Evolutionary conservation across 257 asterid genomes (phyloP).

Genomic region (Jaltomata sinuosa): DNA sequence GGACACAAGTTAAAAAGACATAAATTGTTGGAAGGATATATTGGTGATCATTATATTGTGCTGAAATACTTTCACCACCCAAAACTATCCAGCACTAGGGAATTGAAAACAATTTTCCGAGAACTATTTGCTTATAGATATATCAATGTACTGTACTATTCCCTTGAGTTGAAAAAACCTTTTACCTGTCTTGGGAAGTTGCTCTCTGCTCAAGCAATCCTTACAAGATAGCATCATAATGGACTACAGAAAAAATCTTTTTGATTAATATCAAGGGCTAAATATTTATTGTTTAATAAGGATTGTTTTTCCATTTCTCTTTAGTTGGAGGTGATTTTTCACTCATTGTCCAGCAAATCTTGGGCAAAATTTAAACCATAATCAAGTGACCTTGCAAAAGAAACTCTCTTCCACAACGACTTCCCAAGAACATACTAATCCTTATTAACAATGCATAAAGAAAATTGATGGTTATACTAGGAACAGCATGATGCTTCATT

Average conservation of each 20-base stretch:
- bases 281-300: background rate
- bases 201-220: background rate
- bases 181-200: background rate
- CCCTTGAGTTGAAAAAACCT: background rate
- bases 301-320: background rate
- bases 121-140: background rate
- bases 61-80: background rate
- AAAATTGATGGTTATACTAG: background rate
- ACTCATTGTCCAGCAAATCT: background rate
- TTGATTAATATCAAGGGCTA: background rate
- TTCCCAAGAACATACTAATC: background rate
- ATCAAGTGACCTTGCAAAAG: background rate
- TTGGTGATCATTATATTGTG: background rate
- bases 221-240: background rate
- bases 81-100: background rate
- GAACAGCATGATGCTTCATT: background rate
- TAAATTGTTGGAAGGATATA: background rate
- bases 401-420: background rate
- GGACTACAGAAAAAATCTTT: background rate
- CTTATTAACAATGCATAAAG: background rate
- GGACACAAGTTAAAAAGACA: background rate
- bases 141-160: background rate
- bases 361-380: background rate
- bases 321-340: background rate
- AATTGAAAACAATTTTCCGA: background rate